Evolutionary conservation across 1,284 basidiomycete genomes (phyloP).

Genomic region (Athelia psychrophila): DNA sequence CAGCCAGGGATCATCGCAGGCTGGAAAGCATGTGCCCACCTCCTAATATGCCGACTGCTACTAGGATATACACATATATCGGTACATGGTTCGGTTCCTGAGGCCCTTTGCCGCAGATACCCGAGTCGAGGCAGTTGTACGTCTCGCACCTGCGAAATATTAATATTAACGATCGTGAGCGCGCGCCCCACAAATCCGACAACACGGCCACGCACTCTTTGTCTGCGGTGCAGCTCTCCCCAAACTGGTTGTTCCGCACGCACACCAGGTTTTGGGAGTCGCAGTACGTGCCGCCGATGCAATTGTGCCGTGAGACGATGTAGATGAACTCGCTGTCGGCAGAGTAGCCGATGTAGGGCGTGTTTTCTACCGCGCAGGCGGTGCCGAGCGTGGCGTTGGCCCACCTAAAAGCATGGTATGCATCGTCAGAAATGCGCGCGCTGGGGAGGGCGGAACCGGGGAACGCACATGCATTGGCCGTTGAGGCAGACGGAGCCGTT

Average conservation of each 20-base stretch:
- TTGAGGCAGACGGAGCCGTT: constrained; percentile 85
- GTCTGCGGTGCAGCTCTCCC: constrained; percentile 68
- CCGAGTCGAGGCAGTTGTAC: constrained; percentile 68
- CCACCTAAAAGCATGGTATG: constrained; percentile 44
- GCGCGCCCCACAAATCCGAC: no score
- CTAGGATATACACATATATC: constrained; percentile 69
- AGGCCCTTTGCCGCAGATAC: constrained; percentile 59
- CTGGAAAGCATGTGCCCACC: constrained; percentile 38
- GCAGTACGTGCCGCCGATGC: constrained; percentile 68
- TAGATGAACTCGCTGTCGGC: constrained; percentile 60
- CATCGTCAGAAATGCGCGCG: not conserved
- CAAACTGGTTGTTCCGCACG: constrained; percentile 53
- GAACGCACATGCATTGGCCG: constrained; percentile 66
- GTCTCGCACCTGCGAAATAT: constrained; percentile 71
- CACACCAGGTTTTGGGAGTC: constrained; percentile 63
- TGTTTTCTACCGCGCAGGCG: constrained; percentile 73
- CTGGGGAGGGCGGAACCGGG: constrained; percentile 1
- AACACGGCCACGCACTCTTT: constrained; percentile 62
- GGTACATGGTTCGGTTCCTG: constrained; percentile 64
- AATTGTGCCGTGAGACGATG: constrained; percentile 77
- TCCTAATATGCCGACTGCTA: constrained; percentile 70
- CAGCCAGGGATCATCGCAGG: not conserved
- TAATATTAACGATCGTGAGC: constrained; percentile 2
- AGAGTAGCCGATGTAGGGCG: constrained; percentile 69
- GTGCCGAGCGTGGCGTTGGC: constrained; percentile 68